Percentiles rank a stretch among this genome's conserved stretches.
phyloP scores from a whole-genome alignment of 1,139 yeast genomes.

The Protomyces inundatus region DNA sequence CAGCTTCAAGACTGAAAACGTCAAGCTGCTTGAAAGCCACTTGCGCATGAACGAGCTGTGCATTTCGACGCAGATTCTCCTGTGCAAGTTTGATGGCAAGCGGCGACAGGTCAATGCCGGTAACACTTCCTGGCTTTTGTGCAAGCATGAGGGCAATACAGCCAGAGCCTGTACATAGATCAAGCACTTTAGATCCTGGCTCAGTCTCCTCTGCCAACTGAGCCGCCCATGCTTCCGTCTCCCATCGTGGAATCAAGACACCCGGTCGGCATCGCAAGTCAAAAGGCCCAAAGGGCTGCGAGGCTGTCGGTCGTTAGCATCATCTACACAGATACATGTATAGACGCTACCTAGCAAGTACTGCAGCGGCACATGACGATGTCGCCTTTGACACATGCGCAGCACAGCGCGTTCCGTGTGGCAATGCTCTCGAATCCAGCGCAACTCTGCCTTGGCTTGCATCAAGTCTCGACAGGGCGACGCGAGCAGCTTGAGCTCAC shows the following conservation, averaged over 20 bases:
- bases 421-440: constrained; percentile 45
- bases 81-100: constrained; percentile 51
- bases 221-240: constrained; percentile 85
- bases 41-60: constrained; percentile 29
- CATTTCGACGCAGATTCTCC: constrained; percentile 42
- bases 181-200: constrained; percentile 45
- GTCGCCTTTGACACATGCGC: constrained; percentile 34
- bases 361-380: constrained; percentile 33
- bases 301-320: constrained; percentile 69
- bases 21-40: constrained; percentile 31
- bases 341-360: constrained; percentile 17
- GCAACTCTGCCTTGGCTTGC: constrained; percentile 41
- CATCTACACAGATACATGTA: constrained; percentile 43
- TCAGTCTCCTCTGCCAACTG: constrained; percentile 42
- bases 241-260: constrained; percentile 89
- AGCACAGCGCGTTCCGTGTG: constrained; percentile 33
- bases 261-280: constrained; percentile 55
- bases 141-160: constrained; percentile 62
- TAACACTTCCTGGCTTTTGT: constrained; percentile 43
- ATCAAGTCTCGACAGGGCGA: neutral
- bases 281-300: constrained; percentile 79
- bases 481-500: neutral
- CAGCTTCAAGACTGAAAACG: constrained; percentile 12
- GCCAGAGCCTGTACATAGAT: constrained; percentile 87
- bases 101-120: constrained; percentile 58